Evolutionary conservation across 208 protist species (phyloP), one percentile per base, ranked within the genome.

Genomic region (Kentomonas sorsogonicus): DNA sequence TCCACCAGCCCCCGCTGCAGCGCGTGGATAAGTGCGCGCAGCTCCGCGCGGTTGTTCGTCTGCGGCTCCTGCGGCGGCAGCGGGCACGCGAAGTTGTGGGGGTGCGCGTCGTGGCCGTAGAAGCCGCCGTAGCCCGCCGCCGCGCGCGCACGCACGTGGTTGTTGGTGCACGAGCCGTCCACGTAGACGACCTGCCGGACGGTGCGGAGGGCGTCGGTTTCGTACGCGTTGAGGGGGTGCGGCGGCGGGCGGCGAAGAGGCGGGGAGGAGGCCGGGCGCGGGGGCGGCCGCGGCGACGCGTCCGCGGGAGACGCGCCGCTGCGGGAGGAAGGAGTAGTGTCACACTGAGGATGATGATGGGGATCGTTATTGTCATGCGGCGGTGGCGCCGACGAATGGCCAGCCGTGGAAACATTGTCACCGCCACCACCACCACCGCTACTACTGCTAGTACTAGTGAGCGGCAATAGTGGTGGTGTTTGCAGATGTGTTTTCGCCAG

Each of bases 41-140:
- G 53, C 73, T 94, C 83, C 16, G 68, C 88, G 11, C 88, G 67
- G 61, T 94, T 91, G 70, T 94, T 94, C 26, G 88, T 91, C 53
- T 94, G 88, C 18, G 62, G 25, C 66, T 91, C 81, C 2, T 63
- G 30, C 26, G 29, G 40, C 3, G 73, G 67, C 38, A 94, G 65
- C 5, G 83, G 65, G 9, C 71, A 36, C 13, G 84, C 71, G 58
- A 90, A 89, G 67, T 91, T 91, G 23, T 84, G 76, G 10, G 47
- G 5, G 60, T 91, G 77, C 63, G 57, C 45, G n/a, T 53, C 30
- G 22, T 56, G 66, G 54, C 73, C 83, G 64, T 89, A 94, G 60
- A 69, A 90, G 25, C 81, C 88, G 46, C 88, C 88, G 67, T 85
- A 94, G 10, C 88, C 88, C 29, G 66, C 88, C 0, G 55, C 61